Percentiles rank a stretch among this genome's conserved stretches.
Evolutionary conservation across 1,139 yeast genomes (phyloP).

Genomic region (Taphrina populina): DNA sequence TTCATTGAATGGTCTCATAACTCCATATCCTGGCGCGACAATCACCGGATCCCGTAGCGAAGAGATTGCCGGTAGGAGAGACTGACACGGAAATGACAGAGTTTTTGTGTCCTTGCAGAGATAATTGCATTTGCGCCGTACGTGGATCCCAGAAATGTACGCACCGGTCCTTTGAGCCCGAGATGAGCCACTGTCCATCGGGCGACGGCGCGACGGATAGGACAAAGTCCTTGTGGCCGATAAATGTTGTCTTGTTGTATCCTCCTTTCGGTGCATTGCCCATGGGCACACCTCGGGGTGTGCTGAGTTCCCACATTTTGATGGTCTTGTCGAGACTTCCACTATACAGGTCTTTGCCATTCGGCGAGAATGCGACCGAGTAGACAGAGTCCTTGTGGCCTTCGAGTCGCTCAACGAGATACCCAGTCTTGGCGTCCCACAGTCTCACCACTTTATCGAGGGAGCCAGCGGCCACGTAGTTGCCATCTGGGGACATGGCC

Average conservation of each 20-base stretch:
- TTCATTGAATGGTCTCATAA: conserved; percentile 30
- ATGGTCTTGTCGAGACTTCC: conserved; percentile 96
- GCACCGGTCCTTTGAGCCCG: conserved; percentile 96
- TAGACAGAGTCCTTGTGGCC: conserved; percentile 97
- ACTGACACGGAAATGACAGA: conserved; percentile 95
- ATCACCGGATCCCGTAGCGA: conserved; percentile 98
- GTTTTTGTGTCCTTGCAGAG: conserved; percentile 96
- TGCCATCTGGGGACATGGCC: conserved; percentile 94
- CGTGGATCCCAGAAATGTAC: conserved; percentile 95
- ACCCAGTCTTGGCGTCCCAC: conserved; percentile 93
- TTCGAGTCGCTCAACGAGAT: conserved; percentile 84
- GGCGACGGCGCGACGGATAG: conserved; percentile 93
- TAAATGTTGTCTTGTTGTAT: conserved; percentile 82
- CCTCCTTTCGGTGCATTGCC: conserved; percentile 48
- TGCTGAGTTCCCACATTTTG: conserved; percentile 85
- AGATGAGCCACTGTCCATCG: conserved; percentile 83
- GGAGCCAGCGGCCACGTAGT: conserved; percentile 92
- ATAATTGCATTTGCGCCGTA: conserved; percentile 86
- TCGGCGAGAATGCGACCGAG: conserved; percentile 88
- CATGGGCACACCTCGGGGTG: conserved; percentile 49
- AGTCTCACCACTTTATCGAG: conserved; percentile 93
- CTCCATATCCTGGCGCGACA: conserved; percentile 94
- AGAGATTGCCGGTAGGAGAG: conserved; percentile 72
- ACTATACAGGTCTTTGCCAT: conserved; percentile 87
- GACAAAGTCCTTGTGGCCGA: conserved; percentile 96